A percentile compares a stretch with the other conserved stretches of the same genome.
These are phyloP conservation scores for Hemileia vastatrix DNA, from an alignment of 1,284 basidiomycete genomes.

Conservation along the genomic window DNA sequence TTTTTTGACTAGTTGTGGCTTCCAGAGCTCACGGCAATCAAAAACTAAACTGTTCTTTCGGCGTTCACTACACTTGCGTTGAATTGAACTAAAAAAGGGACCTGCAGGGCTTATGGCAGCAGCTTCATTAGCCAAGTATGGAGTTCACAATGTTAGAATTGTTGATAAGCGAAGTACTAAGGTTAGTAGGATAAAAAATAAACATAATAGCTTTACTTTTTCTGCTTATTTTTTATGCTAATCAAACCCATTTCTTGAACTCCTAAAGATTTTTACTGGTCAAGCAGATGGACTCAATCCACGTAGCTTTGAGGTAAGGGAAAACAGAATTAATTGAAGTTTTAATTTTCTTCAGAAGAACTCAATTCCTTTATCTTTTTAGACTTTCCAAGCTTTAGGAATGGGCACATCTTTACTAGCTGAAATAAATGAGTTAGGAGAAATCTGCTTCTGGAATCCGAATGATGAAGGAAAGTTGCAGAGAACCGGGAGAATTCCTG, in stretches of 20 bases:
- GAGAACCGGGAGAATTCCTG: constrained; percentile 17
- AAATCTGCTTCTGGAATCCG: constrained; percentile 23
- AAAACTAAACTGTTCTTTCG: background rate
- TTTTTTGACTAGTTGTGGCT: background rate
- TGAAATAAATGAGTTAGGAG: constrained; percentile 11
- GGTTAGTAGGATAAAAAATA: background rate
- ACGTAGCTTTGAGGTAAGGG: constrained; percentile 15
- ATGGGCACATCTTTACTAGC: constrained; percentile 13
- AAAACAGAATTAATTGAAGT: background rate
- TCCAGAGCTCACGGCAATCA: too few species aligned
- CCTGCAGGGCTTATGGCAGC: constrained; percentile 24
- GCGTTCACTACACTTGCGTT: too few species aligned
- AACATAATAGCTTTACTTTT: background rate
- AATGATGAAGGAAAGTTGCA: constrained; percentile 7
- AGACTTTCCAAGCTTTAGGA: constrained; percentile 20
- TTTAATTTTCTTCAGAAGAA: background rate
- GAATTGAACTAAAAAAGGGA: too few species aligned
- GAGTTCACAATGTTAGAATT: constrained; percentile 22
- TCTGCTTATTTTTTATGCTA: background rate
- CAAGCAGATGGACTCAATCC: constrained; percentile 24
- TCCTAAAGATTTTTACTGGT: constrained; percentile 16
- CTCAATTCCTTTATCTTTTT: background rate
- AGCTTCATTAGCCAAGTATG: constrained; percentile 16
- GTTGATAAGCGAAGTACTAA: constrained; percentile 21
- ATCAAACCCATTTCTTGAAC: background rate